Percentiles rank a stretch among this genome's conserved stretches.
Conservation (phyloP, 495 filamentous ascomycete genomes). For the Geoglossum glabrum region DNA sequence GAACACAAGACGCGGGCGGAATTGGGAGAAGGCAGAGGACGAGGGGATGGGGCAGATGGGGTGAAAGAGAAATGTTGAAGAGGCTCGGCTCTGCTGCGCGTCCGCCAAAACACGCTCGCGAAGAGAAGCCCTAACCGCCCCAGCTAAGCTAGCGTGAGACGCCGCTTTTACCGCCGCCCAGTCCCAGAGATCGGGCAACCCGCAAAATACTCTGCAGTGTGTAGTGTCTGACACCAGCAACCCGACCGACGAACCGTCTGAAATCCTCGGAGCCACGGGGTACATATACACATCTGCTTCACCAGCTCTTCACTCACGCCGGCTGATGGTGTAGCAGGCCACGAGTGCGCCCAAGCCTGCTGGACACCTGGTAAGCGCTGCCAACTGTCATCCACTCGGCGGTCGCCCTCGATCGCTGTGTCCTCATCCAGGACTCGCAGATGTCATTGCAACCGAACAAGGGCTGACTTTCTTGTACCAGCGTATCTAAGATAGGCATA, state of each 20-base stretch:
- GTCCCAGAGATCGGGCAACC: too few species aligned
- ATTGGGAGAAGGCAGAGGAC: too few species aligned
- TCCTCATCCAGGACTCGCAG: not conserved
- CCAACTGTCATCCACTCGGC: not conserved
- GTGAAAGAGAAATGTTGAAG: not conserved
- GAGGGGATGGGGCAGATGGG: too few species aligned
- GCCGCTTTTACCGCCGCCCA: not conserved
- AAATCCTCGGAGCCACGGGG: not conserved
- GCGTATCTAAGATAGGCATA: not conserved
- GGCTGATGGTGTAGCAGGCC: not conserved
- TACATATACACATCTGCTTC: not conserved
- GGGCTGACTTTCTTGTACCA: not conserved
- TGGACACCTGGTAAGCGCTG: not conserved
- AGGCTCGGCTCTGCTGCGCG: slow-evolving; percentile 1
- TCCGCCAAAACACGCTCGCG: not conserved
- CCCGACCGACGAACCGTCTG: not conserved
- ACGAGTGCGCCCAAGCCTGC: not conserved
- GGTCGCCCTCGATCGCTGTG: not conserved
- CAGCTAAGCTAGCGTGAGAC: not conserved
- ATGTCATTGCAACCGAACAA: not conserved
- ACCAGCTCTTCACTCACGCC: not conserved
- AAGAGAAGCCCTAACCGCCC: not conserved
- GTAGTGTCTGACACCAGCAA: not conserved
- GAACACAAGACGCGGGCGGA: not conserved
- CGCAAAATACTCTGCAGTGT: too few species aligned